Conservation (phyloP, 371 early-diverging fungal species). For the Blakeslea trispora region DNA sequence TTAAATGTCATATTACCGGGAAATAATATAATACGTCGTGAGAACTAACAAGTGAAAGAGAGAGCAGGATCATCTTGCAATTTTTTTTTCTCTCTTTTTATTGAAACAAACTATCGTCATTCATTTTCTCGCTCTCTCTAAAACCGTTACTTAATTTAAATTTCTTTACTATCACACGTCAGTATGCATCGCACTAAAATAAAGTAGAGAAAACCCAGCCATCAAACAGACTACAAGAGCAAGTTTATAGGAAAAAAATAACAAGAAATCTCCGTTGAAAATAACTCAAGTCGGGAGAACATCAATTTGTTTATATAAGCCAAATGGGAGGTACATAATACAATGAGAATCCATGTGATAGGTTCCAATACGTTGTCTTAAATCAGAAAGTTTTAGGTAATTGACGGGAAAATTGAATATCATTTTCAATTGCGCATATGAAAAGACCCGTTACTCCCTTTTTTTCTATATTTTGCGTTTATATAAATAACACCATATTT, state of each 20-base stretch:
- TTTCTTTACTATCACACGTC: too few relatives aligned
- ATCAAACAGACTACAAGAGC: too few relatives aligned
- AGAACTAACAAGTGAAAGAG: conserved; percentile 5
- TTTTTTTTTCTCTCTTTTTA: not conserved
- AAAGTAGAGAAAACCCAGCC: too few relatives aligned
- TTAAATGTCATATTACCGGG: not conserved
- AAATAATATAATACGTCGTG: conserved; percentile 11
- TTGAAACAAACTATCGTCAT: not conserved
- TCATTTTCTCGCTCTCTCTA: too few relatives aligned
- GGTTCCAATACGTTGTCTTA: not conserved
- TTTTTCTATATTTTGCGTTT: conserved; percentile 9
- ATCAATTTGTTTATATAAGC: not conserved
- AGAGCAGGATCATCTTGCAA: not conserved
- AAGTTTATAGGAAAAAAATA: too few relatives aligned
- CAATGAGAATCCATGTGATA: conserved; percentile 17
- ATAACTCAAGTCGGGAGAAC: not conserved
- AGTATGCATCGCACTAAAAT: too few relatives aligned
- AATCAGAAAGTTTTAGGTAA: conserved; percentile 14
- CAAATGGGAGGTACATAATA: not conserved
- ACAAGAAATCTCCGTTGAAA: too few relatives aligned
- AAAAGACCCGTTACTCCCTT: conserved; percentile 37
- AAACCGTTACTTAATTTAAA: too few relatives aligned
- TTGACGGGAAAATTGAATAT: conserved; percentile 13
- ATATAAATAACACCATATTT: not conserved
- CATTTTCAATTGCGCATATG: conserved; percentile 8